Conservation (phyloP, 2,329 filamentous ascomycete species). For the Pezicula rhizophila region DNA sequence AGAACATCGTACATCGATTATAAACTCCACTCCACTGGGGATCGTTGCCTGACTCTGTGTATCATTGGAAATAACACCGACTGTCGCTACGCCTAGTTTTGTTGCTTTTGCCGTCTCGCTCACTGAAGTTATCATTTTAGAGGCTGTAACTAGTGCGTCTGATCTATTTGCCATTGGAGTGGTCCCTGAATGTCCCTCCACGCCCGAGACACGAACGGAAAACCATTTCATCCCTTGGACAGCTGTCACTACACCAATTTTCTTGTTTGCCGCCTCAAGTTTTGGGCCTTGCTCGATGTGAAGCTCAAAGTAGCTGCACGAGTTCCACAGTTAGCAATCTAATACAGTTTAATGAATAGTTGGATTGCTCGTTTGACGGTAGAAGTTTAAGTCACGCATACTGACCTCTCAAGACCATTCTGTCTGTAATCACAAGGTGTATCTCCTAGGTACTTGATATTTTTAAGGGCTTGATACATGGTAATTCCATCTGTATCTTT, state of each 20-base stretch:
- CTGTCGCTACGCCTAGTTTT: slow-evolving; percentile 17
- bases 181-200: slow-evolving; percentile 21
- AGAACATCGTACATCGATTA: slow-evolving; percentile 20
- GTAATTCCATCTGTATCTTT: slow-evolving; percentile 36
- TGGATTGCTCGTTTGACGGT: too few species aligned
- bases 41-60: slow-evolving; percentile 18
- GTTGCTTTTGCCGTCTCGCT: slow-evolving; percentile 13
- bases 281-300: slow-evolving; percentile 70
- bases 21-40: slow-evolving; percentile 18
- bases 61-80: slow-evolving; percentile 18
- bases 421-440: slow-evolving; percentile 48
- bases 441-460: slow-evolving; percentile 64
- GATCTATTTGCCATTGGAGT: slow-evolving; percentile 48
- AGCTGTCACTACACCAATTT: slow-evolving; percentile 63
- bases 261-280: slow-evolving; percentile 55
- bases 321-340: too few species aligned
- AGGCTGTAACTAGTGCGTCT: slow-evolving; percentile 54
- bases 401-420: slow-evolving; percentile 51
- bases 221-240: slow-evolving; percentile 64
- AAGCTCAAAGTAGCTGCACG: slow-evolving; percentile 63
- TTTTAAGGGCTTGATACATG: slow-evolving; percentile 37
- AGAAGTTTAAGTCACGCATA: too few species aligned
- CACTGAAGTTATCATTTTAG: slow-evolving; percentile 16
- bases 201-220: slow-evolving; percentile 52
- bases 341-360: too few species aligned